Conservation (phyloP, 768 basidiomycete genomes). For the Crassisporium funariophilum region DNA sequence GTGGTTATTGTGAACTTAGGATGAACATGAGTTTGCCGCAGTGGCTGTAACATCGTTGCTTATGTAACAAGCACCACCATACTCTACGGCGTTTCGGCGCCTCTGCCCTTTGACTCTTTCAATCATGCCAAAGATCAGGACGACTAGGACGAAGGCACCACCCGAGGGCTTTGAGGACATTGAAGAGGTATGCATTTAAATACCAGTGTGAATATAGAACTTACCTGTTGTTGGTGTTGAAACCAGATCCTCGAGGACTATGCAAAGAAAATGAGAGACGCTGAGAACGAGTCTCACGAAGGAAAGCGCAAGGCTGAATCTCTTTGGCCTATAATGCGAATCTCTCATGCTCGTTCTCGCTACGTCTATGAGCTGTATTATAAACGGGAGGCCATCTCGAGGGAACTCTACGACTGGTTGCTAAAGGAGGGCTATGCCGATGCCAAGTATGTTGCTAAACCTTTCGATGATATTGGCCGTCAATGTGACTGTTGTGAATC, state of each 20-base stretch:
- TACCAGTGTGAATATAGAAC: too few relatives aligned
- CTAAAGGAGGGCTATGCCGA: conserved; percentile 97
- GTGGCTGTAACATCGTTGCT: too few relatives aligned
- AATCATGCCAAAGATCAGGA: conserved; percentile 92
- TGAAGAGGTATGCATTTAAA: conserved; percentile 61
- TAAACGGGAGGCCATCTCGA: conserved; percentile 94
- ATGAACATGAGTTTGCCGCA: too few relatives aligned
- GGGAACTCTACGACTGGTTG: conserved; percentile 95
- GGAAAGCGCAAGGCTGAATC: conserved; percentile 95
- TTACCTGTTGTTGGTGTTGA: too few relatives aligned
- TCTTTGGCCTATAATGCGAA: conserved; percentile 97
- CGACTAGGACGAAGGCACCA: conserved; percentile 88
- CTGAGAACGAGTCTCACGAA: conserved; percentile 97
- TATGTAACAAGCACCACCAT: too few relatives aligned
- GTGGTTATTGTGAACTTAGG: too few relatives aligned
- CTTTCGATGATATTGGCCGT: background rate
- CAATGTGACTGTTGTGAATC: conserved; percentile 11
- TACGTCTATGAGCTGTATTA: conserved; percentile 99
- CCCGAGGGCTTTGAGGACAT: conserved; percentile 98
- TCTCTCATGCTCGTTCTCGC: conserved; percentile 92
- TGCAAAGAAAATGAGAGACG: conserved; percentile 98
- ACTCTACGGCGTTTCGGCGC: too few relatives aligned
- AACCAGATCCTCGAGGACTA: conserved; percentile 94
- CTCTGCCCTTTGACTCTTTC: conserved; percentile 3
- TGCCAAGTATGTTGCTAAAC: conserved; percentile 61